Evolutionary conservation across 1,139 yeast genomes (phyloP).

Genomic region (Pichia norvegensis): DNA sequence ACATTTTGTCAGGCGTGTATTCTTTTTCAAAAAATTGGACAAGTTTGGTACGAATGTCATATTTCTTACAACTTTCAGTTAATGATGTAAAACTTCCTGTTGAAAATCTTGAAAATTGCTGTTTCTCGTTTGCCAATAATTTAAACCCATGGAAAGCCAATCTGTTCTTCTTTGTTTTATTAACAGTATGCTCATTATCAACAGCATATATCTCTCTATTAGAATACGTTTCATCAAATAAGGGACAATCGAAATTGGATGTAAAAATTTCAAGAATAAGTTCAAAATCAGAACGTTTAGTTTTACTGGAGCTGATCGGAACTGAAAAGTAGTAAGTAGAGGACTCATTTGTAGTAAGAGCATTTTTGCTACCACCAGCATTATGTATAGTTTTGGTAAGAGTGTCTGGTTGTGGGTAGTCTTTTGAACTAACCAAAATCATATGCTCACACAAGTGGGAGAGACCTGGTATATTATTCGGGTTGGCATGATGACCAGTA

Average conservation of each 20-base stretch:
- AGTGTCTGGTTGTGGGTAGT: constrained; percentile 40
- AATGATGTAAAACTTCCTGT: constrained; percentile 39
- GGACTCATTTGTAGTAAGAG: constrained; percentile 58
- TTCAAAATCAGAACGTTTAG: constrained; percentile 33
- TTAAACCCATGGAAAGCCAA: constrained; percentile 52
- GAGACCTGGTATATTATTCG: constrained; percentile 45
- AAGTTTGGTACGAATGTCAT: constrained; percentile 26
- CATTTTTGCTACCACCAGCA: constrained; percentile 54
- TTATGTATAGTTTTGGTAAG: constrained; percentile 38
- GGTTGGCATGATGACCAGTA: constrained; percentile 59
- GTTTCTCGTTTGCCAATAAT: constrained; percentile 36
- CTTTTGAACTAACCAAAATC: constrained; percentile 50
- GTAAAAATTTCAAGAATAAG: constrained; percentile 43
- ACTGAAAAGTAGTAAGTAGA: constrained; percentile 56
- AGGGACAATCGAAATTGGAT: constrained; percentile 43
- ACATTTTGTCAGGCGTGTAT: constrained; percentile 38
- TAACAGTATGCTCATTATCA: constrained; percentile 56
- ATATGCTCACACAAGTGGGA: constrained; percentile 75
- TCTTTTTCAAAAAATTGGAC: constrained; percentile 28
- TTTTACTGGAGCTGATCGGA: constrained; percentile 30
- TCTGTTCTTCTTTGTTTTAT: constrained; percentile 37
- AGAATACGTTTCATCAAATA: constrained; percentile 36
- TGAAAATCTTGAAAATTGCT: constrained; percentile 39
- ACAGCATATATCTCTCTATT: constrained; percentile 50
- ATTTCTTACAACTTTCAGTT: constrained; percentile 15